A percentile compares a stretch with the other conserved stretches of the same genome.
Evolutionary conservation across 768 basidiomycete species (phyloP).

Genomic region (Russula sp.): DNA sequence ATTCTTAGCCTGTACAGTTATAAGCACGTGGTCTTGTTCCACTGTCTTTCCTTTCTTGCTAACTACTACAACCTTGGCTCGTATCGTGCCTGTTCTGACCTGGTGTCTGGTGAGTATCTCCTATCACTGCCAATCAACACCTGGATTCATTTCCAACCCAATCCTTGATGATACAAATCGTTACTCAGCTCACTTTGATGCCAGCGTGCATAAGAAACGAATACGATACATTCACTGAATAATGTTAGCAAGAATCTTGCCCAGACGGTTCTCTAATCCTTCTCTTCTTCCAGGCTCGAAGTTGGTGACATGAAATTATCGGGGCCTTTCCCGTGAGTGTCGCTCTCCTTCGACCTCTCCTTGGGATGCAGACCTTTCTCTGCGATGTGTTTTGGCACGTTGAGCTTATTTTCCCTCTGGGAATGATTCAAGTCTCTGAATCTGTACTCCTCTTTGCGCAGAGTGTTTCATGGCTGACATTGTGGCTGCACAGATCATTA

Average conservation of each 20-base stretch:
- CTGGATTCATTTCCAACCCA: background rate
- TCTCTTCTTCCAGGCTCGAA: background rate
- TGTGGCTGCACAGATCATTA: background rate
- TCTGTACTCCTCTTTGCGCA: background rate
- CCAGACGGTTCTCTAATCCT: background rate
- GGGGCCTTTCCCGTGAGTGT: conserved; percentile 28
- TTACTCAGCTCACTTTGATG: conserved; percentile 65
- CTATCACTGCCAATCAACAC: background rate
- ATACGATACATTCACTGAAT: conserved; percentile 37
- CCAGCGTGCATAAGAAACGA: conserved; percentile 47
- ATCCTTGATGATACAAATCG: conserved; percentile 28
- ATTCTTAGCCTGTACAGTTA: conserved; percentile 18
- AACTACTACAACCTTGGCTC: too few relatives aligned
- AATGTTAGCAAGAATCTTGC: background rate
- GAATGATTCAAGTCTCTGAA: conserved; percentile 83
- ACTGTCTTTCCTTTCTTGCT: background rate
- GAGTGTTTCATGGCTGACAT: background rate
- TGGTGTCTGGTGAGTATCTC: conserved; percentile 1
- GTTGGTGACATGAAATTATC: background rate
- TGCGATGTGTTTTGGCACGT: conserved; percentile 51
- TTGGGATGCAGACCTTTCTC: conserved; percentile 41
- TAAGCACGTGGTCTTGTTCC: conserved; percentile 4
- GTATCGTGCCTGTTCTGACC: background rate
- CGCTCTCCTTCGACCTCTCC: conserved; percentile 1
- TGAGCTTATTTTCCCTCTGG: conserved; percentile 53